Conservation (phyloP, 306 rosid genomes). For the Cucurbita argyrosperma region DNA sequence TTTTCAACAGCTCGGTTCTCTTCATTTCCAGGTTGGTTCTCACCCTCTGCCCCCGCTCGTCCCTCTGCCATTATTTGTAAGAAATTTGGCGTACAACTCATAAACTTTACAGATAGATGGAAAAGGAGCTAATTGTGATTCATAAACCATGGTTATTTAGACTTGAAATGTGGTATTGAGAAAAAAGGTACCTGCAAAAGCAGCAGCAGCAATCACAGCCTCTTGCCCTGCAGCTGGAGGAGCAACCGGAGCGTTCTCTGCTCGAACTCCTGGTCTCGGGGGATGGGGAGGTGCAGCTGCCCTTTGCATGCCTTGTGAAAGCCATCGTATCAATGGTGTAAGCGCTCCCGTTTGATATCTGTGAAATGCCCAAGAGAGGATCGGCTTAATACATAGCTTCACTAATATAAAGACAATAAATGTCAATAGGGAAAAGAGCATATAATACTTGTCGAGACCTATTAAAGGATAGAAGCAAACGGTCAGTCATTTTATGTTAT, state of each 20-base stretch:
- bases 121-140: not conserved
- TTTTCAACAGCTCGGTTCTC: slow-evolving; percentile 34
- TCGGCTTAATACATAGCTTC: not conserved
- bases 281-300: slow-evolving; percentile 90
- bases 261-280: slow-evolving; percentile 67
- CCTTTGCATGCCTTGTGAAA: slow-evolving; percentile 88
- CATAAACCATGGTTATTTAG: not conserved
- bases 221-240: slow-evolving; percentile 60
- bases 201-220: slow-evolving; percentile 44
- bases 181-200: slow-evolving; percentile 45
- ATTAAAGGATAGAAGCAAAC: not conserved
- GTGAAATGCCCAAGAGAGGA: slow-evolving; percentile 11
- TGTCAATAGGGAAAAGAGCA: not conserved
- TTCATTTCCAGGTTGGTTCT: slow-evolving; percentile 36
- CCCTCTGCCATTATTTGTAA: slow-evolving; percentile 32
- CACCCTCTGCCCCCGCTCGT: slow-evolving; percentile 39
- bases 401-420: not conserved
- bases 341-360: slow-evolving; percentile 94
- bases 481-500: not conserved
- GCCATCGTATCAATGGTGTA: slow-evolving; percentile 78
- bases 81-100: not conserved
- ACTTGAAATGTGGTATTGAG: not conserved
- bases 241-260: slow-evolving; percentile 45
- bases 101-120: not conserved
- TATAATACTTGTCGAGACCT: not conserved